These are phyloP conservation scores for Alisma plantagoaquatica DNA, from an alignment of 106 monocot species.

Conservation along the genomic window DNA sequence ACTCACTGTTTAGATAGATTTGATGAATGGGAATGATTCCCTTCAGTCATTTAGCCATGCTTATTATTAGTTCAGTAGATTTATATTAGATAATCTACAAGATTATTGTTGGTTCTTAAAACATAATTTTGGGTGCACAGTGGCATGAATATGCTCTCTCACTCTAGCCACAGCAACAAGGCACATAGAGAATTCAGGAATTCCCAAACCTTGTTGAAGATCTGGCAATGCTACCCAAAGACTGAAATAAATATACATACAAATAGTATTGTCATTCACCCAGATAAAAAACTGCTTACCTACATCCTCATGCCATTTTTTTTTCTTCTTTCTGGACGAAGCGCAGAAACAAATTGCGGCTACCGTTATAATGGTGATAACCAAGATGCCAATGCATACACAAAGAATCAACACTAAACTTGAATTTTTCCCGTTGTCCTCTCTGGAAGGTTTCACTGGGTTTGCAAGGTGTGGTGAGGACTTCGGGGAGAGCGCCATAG, in stretches of 20 bases:
- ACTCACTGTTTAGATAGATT: too few species aligned
- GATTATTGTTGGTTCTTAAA: too few species aligned
- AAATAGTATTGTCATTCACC: background rate
- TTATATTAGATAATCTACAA: too few species aligned
- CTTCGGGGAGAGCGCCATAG: constrained; percentile 24
- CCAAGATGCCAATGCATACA: constrained; percentile 1
- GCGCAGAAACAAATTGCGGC: background rate
- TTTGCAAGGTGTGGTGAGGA: constrained; percentile 23
- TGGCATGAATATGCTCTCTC: too few species aligned
- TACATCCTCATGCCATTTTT: background rate
- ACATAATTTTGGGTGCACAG: too few species aligned
- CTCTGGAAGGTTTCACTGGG: constrained; percentile 14
- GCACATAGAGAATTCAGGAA: too few species aligned
- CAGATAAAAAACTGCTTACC: background rate
- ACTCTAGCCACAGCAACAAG: too few species aligned
- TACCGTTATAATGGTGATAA: background rate
- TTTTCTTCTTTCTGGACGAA: background rate
- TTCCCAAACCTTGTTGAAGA: too few species aligned
- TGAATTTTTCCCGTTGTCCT: constrained; percentile 13
- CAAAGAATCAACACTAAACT: constrained; percentile 17
- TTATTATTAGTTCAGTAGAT: too few species aligned
- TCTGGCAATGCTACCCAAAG: too few species aligned
- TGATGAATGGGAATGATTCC: too few species aligned
- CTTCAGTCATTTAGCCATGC: too few species aligned
- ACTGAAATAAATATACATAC: background rate